Conservation (phyloP, 1,284 basidiomycete species). For the Heterobasidion parviporum region DNA sequence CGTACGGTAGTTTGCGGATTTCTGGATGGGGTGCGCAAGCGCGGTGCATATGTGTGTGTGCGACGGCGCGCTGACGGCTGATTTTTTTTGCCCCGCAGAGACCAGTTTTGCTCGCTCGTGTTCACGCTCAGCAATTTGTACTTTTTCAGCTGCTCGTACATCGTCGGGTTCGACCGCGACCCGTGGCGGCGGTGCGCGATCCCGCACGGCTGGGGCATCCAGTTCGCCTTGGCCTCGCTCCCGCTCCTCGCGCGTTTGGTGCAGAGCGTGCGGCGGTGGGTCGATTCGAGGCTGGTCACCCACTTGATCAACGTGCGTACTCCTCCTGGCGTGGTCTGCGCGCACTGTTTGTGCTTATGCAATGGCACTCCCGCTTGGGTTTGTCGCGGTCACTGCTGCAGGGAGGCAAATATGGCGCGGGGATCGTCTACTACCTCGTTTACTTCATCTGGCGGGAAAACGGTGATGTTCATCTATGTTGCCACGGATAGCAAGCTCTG, state of each 20-base stretch:
- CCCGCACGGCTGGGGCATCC: constrained; percentile 48
- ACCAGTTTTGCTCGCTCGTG: constrained; percentile 74
- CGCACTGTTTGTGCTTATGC: background rate
- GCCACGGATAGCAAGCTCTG: background rate
- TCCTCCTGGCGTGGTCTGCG: background rate
- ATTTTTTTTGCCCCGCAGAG: constrained; percentile 34
- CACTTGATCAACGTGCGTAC: constrained; percentile 79
- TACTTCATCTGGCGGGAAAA: constrained; percentile 71
- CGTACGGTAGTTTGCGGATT: constrained; percentile 56
- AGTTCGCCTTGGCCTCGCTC: constrained; percentile 46
- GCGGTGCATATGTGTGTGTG: too few relatives aligned
- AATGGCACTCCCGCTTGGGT: background rate
- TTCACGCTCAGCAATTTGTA: constrained; percentile 72
- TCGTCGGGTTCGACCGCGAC: constrained; percentile 38
- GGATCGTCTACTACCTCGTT: constrained; percentile 55
- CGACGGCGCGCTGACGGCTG: constrained; percentile 10
- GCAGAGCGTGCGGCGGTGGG: constrained; percentile 9
- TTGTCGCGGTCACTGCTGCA: constrained; percentile 17
- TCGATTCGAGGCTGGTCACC: constrained; percentile 63
- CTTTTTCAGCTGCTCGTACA: constrained; percentile 69
- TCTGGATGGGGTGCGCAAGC: constrained; percentile 67
- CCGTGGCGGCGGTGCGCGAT: constrained; percentile 34
- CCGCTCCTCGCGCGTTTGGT: constrained; percentile 27
- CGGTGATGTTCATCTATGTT: constrained; percentile 27
- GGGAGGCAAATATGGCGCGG: constrained; percentile 69